Percentiles rank a stretch among this genome's conserved stretches.
Evolutionary conservation across 805 yeast species (phyloP).

Genomic region (Saccharomycopsis oosterbeekiorum): DNA sequence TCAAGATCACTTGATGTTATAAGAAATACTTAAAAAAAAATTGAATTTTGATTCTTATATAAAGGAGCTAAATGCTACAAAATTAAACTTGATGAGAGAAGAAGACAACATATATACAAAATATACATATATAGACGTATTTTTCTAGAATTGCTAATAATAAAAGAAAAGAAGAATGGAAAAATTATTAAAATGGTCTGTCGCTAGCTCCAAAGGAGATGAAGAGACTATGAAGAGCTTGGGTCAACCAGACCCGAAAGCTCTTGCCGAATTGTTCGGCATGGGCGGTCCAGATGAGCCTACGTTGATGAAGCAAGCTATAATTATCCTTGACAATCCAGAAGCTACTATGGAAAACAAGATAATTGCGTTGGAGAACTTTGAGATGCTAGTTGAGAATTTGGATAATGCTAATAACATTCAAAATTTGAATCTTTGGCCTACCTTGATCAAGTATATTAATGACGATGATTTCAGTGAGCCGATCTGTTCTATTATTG

Average conservation of each 20-base stretch:
- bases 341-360: conserved; percentile 55
- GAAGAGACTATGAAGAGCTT: conserved; percentile 52
- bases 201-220: conserved; percentile 66
- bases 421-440: conserved; percentile 78
- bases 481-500: conserved; percentile 67
- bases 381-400: conserved; percentile 89
- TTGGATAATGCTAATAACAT: conserved; percentile 91
- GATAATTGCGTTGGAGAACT: conserved; percentile 73
- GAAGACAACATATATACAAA: background rate
- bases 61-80: too few relatives aligned
- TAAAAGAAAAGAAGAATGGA: conserved; percentile 46
- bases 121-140: background rate
- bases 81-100: too few relatives aligned
- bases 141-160: background rate
- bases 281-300: conserved; percentile 76
- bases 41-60: too few relatives aligned
- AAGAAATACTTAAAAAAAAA: too few relatives aligned
- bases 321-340: conserved; percentile 46
- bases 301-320: conserved; percentile 71
- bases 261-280: conserved; percentile 69
- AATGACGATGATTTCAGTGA: conserved; percentile 32
- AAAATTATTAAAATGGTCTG: conserved; percentile 85
- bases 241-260: conserved; percentile 71
- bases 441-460: conserved; percentile 47
- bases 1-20: background rate